These are phyloP conservation scores for Melampsora larici-populina DNA, from an alignment of 1,284 basidiomycete species.

Conservation along the genomic window DNA sequence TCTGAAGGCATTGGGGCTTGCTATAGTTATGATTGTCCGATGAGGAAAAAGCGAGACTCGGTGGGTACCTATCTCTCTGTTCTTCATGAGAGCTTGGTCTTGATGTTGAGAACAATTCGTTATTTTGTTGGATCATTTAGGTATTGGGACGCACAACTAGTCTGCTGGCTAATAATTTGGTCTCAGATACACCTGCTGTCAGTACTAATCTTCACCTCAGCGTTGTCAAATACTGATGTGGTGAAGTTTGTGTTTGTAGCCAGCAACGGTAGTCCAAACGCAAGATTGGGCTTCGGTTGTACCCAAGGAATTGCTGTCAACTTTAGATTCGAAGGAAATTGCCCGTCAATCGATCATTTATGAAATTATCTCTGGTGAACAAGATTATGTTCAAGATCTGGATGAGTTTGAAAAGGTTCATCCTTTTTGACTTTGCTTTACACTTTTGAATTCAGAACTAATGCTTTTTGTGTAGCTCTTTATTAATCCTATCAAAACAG, in stretches of 20 bases:
- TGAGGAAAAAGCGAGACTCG: not conserved
- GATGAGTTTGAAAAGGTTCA: constrained; percentile 66
- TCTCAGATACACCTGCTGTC: constrained; percentile 9
- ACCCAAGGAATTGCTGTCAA: constrained; percentile 64
- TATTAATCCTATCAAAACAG: constrained; percentile 69
- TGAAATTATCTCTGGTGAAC: constrained; percentile 84
- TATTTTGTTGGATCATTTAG: too few relatives aligned
- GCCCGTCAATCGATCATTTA: constrained; percentile 85
- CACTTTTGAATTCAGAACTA: not conserved
- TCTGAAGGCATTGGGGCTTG: not conserved
- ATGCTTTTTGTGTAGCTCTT: constrained; percentile 61
- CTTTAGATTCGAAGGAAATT: constrained; percentile 72
- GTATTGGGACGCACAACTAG: not conserved
- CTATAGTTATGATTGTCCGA: constrained; percentile 36
- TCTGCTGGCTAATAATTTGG: not conserved
- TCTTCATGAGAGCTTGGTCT: not conserved
- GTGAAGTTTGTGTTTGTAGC: constrained; percentile 57
- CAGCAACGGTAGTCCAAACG: constrained; percentile 67
- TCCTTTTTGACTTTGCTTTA: not conserved
- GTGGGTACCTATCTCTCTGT: not conserved
- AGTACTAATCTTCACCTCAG: not conserved
- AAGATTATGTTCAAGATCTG: constrained; percentile 84
- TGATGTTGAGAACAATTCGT: not conserved
- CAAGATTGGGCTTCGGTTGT: constrained; percentile 76
- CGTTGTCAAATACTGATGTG: not conserved